These are phyloP conservation scores for Penicillium hesseltinei DNA, from an alignment of 2,329 filamentous ascomycete species.

Conservation along the genomic window DNA sequence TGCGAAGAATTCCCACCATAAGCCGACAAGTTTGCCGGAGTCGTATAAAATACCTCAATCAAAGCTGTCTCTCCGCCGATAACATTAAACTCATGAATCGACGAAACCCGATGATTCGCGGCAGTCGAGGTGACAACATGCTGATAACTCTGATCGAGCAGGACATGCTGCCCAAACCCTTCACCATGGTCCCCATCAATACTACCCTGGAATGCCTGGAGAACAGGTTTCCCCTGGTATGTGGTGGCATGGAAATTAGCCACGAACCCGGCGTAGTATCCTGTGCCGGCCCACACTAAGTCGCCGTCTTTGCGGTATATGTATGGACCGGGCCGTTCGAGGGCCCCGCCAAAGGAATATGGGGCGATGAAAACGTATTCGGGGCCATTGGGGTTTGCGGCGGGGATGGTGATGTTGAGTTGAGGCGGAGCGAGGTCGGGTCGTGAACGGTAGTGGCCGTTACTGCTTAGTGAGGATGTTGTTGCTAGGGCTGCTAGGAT, in stretches of 20 bases:
- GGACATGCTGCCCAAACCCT: constrained; percentile 51
- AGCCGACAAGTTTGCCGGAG: constrained; percentile 41
- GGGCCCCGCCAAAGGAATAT: constrained; percentile 27
- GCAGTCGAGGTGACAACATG: constrained; percentile 51
- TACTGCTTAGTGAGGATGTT: neutral
- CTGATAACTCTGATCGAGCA: constrained; percentile 54
- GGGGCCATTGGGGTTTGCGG: constrained; percentile 20
- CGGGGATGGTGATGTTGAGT: constrained; percentile 31
- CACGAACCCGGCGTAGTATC: constrained; percentile 49
- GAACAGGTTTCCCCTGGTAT: constrained; percentile 50
- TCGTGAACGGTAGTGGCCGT: neutral
- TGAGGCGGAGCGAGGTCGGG: neutral
- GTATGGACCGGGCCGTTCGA: constrained; percentile 51
- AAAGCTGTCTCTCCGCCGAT: constrained; percentile 50
- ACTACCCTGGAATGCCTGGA: constrained; percentile 53
- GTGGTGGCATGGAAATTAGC: constrained; percentile 49
- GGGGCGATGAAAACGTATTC: constrained; percentile 36
- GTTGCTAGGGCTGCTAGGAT: neutral
- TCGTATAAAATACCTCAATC: constrained; percentile 52
- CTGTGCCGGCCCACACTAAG: constrained; percentile 55
- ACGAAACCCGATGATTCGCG: constrained; percentile 41
- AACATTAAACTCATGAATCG: constrained; percentile 54
- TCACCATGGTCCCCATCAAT: constrained; percentile 50
- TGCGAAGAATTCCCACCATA: constrained; percentile 48
- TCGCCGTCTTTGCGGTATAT: constrained; percentile 54